These are phyloP conservation scores for Fusarium lateritium DNA, from an alignment of 2,329 filamentous ascomycete species.

Conservation along the genomic window DNA sequence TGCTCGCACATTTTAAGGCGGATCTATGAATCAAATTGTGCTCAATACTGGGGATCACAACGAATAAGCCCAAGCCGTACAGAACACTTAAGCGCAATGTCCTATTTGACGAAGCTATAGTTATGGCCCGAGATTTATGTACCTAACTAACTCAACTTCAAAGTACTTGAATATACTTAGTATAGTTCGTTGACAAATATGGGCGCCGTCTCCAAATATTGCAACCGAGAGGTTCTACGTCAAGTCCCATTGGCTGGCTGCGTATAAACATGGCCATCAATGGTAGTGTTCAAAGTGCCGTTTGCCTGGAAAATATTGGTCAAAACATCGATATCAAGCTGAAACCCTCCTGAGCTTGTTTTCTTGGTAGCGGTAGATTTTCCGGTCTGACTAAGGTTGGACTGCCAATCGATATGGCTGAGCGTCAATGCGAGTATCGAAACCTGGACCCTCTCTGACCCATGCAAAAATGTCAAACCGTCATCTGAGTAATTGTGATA, in stretches of 20 bases:
- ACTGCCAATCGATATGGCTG: slow-evolving; percentile 55
- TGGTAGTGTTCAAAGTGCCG: slow-evolving; percentile 19
- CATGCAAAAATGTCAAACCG: slow-evolving; percentile 4
- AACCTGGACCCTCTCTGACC: slow-evolving; percentile 19
- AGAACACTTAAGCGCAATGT: no score
- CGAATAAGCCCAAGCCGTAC: no score
- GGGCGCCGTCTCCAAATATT: no score
- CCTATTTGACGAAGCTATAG: no score
- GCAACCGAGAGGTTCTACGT: neutral
- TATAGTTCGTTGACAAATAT: no score
- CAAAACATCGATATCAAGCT: slow-evolving; percentile 20
- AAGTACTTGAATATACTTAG: no score
- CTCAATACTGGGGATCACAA: no score
- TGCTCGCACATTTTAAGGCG: no score
- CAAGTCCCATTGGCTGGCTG: neutral
- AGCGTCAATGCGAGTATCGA: slow-evolving; percentile 1
- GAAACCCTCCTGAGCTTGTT: slow-evolving; percentile 46
- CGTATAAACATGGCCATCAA: slow-evolving; percentile 9
- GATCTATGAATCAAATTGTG: no score
- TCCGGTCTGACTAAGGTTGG: slow-evolving; percentile 55
- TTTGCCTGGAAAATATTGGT: slow-evolving; percentile 25
- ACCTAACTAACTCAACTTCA: no score
- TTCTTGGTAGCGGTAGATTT: slow-evolving; percentile 53
- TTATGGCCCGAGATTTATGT: no score
- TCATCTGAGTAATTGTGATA: slow-evolving; percentile 23